These are phyloP conservation scores for Buddleja alternifolia DNA, from an alignment of 257 asterid species.

Conservation along the genomic window DNA sequence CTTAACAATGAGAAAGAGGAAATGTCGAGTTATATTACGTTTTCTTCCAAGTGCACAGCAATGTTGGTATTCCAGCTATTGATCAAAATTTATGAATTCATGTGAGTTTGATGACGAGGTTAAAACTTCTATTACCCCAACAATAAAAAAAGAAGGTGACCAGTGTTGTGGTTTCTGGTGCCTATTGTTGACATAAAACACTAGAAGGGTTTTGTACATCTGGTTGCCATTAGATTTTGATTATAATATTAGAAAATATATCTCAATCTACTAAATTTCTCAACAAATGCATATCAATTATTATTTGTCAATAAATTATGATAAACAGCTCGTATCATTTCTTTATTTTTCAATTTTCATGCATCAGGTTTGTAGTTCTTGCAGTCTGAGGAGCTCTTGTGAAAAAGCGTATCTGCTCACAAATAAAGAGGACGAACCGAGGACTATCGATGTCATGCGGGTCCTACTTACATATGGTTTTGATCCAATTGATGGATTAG, in stretches of 20 bases:
- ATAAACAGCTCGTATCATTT: constrained; percentile 2
- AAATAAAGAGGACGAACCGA: constrained; percentile 93
- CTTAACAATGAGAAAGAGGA: neutral
- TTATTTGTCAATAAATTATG: neutral
- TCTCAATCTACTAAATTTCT: neutral
- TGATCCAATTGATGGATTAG: constrained; percentile 70
- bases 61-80: neutral
- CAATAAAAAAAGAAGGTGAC: neutral
- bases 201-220: neutral
- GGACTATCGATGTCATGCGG: constrained; percentile 91
- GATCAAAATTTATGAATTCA: neutral
- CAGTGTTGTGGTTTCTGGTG: neutral
- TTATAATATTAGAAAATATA: neutral
- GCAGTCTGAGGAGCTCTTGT: constrained; percentile 89
- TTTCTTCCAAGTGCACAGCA: neutral
- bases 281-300: neutral
- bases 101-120: neutral
- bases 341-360: constrained; percentile 26
- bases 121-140: neutral
- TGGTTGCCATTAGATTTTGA: neutral
- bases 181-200: constrained; percentile 6
- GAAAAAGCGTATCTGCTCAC: constrained; percentile 88
- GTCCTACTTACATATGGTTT: constrained; percentile 82
- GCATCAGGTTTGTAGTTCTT: constrained; percentile 92
- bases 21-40: neutral